Conservation (phyloP, 441 rosid genomes). For the Euphorbia schlechtendalii region DNA sequence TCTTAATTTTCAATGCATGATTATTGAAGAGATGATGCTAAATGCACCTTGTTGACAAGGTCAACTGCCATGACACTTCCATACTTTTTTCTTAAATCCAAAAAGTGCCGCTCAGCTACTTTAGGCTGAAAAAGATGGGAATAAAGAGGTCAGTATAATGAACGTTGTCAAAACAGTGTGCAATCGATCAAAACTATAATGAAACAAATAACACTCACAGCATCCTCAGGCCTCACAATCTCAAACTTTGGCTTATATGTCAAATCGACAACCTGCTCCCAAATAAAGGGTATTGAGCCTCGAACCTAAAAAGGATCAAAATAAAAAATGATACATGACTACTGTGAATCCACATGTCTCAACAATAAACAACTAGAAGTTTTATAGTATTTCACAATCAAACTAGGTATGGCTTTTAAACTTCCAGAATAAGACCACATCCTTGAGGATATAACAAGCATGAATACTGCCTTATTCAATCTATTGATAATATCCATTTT, state of each 20-base stretch:
- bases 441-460: constrained; percentile 1
- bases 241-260: constrained; percentile 82
- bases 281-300: constrained; percentile 80
- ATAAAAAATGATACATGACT: constrained; percentile 13
- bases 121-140: constrained; percentile 44
- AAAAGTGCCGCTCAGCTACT: constrained; percentile 81
- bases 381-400: neutral
- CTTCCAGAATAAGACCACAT: constrained; percentile 1
- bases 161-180: constrained; percentile 9
- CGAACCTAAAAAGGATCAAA: constrained; percentile 46
- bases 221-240: constrained; percentile 83
- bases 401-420: neutral
- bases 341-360: neutral
- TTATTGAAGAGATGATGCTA: constrained; percentile 11
- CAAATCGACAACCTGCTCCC: constrained; percentile 79
- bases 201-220: constrained; percentile 47
- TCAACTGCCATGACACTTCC: constrained; percentile 74
- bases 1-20: constrained; percentile 12
- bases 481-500: neutral
- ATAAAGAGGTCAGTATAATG: constrained; percentile 3
- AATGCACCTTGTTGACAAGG: constrained; percentile 79
- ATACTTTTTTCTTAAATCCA: constrained; percentile 89
- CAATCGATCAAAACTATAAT: constrained; percentile 9
- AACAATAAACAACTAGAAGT: neutral
- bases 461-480: constrained; percentile 6